phyloP scores from a whole-genome alignment of 1,139 yeast species.

The Yamadazyma siamensis region DNA sequence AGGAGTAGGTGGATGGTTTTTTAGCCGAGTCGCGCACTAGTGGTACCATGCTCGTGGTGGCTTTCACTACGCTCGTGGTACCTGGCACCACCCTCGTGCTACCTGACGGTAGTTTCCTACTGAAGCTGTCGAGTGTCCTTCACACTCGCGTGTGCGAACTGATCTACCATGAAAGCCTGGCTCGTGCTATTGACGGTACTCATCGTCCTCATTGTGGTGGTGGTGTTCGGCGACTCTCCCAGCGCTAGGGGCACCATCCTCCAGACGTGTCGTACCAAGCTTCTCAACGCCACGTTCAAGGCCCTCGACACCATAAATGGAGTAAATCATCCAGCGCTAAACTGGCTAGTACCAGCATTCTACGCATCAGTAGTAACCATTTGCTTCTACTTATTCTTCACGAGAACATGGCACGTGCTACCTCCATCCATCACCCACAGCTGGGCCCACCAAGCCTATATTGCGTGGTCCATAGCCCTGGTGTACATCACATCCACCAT shows the following conservation, averaged over 20 bases:
- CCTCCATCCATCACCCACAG: constrained; percentile 6
- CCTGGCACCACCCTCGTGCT: too few relatives aligned
- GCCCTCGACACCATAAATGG: constrained; percentile 3
- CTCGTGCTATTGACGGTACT: neutral
- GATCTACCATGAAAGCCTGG: too few relatives aligned
- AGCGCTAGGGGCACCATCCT: constrained; percentile 36
- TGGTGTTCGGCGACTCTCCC: constrained; percentile 56
- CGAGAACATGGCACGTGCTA: constrained; percentile 16
- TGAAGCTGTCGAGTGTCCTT: neutral
- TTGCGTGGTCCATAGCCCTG: constrained; percentile 29
- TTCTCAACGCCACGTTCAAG: constrained; percentile 8
- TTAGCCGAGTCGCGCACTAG: neutral
- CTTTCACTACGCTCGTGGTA: too few relatives aligned
- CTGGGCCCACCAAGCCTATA: constrained; percentile 16
- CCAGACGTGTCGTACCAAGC: constrained; percentile 16
- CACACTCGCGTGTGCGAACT: neutral
- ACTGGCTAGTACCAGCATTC: constrained; percentile 50
- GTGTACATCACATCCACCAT: constrained; percentile 30
- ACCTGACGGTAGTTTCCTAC: too few relatives aligned
- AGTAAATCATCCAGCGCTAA: constrained; percentile 12
- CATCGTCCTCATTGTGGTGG: constrained; percentile 7
- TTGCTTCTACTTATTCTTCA: constrained; percentile 30
- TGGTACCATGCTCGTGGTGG: too few relatives aligned
- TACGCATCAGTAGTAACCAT: constrained; percentile 41
- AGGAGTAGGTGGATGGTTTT: neutral